Evolutionary conservation across 768 basidiomycete genomes (phyloP).

Genomic region (Porphyrellus cyaneotinctus): DNA sequence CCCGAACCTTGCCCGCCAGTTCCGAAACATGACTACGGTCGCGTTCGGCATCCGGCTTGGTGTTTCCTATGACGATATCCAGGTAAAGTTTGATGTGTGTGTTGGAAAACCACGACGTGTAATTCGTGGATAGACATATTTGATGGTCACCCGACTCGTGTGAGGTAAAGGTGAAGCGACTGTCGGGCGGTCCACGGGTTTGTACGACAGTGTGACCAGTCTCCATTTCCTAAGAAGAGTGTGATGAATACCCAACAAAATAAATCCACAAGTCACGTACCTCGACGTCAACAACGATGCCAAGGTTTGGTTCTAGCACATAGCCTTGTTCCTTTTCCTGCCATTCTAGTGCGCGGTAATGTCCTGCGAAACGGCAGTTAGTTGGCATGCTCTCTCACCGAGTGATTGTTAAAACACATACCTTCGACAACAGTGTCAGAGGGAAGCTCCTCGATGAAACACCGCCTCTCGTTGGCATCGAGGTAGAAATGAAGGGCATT

Average conservation of each 20-base stretch:
- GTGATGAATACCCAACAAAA: neutral
- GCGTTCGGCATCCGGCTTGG: conserved; percentile 81
- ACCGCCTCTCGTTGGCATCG: conserved; percentile 87
- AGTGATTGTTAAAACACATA: conserved; percentile 29
- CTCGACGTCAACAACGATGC: conserved; percentile 88
- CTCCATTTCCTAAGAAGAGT: conserved; percentile 68
- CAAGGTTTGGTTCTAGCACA: conserved; percentile 66
- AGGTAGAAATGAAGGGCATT: conserved; percentile 95
- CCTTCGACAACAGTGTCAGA: conserved; percentile 95
- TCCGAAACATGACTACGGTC: conserved; percentile 84
- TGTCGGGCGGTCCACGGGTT: conserved; percentile 85
- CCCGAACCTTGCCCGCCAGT: conserved; percentile 78
- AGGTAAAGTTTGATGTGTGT: conserved; percentile 93
- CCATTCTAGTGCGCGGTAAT: conserved; percentile 93
- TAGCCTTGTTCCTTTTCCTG: conserved; percentile 67
- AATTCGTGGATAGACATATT: conserved; percentile 92
- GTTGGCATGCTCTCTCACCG: neutral
- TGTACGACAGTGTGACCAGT: conserved; percentile 77
- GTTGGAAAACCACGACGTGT: conserved; percentile 81
- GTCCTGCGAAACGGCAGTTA: conserved; percentile 49
- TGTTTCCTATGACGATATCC: conserved; percentile 87
- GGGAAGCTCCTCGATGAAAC: conserved; percentile 96
- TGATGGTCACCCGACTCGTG: conserved; percentile 96
- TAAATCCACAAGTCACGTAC: conserved; percentile 42
- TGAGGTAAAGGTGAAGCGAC: conserved; percentile 96